Conservation (phyloP, 768 basidiomycete species). For the Auricularia heimuer region DNA sequence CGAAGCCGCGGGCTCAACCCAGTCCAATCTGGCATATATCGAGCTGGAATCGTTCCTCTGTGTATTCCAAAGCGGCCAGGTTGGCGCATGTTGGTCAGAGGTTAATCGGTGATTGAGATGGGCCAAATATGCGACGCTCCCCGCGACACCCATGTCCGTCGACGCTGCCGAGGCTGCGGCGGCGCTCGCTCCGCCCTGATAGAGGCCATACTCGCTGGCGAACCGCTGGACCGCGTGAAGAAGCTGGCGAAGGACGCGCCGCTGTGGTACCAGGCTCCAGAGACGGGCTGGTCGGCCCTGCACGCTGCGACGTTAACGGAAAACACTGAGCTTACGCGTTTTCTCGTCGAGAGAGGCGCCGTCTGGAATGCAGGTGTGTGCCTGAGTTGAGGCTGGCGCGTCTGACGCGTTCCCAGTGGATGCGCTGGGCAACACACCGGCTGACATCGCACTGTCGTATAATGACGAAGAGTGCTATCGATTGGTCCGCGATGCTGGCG, state of each 20-base stretch:
- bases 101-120: too few relatives aligned
- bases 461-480: constrained; percentile 69
- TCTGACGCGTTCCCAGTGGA: constrained; percentile 43
- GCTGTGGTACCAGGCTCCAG: constrained; percentile 80
- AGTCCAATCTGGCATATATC: too few relatives aligned
- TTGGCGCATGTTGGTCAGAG: too few relatives aligned
- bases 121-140: too few relatives aligned
- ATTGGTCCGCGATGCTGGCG: constrained; percentile 82
- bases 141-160: background rate
- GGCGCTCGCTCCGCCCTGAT: constrained; percentile 48
- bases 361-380: constrained; percentile 76
- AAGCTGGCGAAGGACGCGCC: constrained; percentile 57
- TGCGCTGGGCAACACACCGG: constrained; percentile 70
- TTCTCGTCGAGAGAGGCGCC: constrained; percentile 72
- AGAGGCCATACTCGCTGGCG: constrained; percentile 41
- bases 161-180: constrained; percentile 28
- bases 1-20: too few relatives aligned
- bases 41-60: too few relatives aligned
- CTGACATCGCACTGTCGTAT: constrained; percentile 80
- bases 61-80: too few relatives aligned
- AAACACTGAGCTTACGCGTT: constrained; percentile 49
- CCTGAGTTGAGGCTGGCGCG: background rate
- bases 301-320: constrained; percentile 80
- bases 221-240: constrained; percentile 36
- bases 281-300: constrained; percentile 68